Evolutionary conservation across 306 rosid species (phyloP), one percentile per base, ranked within the genome.

Genomic region (Quercus robur): DNA sequence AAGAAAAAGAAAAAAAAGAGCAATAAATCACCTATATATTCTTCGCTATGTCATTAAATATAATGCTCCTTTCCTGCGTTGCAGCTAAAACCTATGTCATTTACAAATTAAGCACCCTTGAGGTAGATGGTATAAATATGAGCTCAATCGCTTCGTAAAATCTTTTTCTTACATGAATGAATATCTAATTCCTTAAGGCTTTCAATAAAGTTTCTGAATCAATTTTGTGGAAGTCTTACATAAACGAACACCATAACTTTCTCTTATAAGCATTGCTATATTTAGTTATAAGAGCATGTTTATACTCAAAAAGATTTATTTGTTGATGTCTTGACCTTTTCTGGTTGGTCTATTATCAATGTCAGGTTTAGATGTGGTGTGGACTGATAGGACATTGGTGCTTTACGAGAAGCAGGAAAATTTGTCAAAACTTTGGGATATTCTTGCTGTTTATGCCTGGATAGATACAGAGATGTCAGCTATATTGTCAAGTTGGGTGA

Each of bases 321-420:
- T 20, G 25, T 19, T 26, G 28, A 63, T 77, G 74, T 3, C 33
- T 30, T 30, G 33, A 30, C 71, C 75, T 31, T 75, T 71, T 67
- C 55, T 76, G 51, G 70, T 67, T 79, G 66, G 41, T 12, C 56
- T 14, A 73, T 70, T 74, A 56, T 63, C 66, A 56, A 67, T 90
- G 80, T 82, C 88, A 96, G 98, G 99, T 26, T 1, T 25, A 25
- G 28, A 26, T 26, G 28, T 26, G 28, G 28, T 26, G 1, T 1
- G 28, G 28, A 26, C 28, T 26, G 28, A 26, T 26, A 1, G 2
- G 28, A 26, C 28, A 26, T 26, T 26, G 28, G 28, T 26, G 28
- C 2, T 26, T 26, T 26, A 26, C 2, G 28, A 26, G 3, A 2
- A 26, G 28, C 3, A 26, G 28, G 28, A 26, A 26, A 26, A 26